Evolutionary conservation across 768 basidiomycete genomes (phyloP), one percentile per base, ranked within the genome.

Genomic region (Krasilnikovozyma curviuscula): DNA sequence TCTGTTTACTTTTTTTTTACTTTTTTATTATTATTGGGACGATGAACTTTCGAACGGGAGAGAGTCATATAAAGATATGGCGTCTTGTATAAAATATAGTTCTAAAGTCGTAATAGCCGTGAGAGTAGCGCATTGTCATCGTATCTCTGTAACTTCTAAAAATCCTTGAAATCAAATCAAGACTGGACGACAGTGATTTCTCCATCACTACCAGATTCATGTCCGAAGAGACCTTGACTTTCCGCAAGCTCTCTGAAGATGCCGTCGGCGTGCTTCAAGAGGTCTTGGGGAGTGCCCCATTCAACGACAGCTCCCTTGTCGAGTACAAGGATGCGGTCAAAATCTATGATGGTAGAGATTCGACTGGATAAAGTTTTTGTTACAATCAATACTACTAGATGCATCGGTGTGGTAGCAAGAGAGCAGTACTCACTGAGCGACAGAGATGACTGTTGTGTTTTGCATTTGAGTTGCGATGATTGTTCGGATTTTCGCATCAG

Each of bases 371-470:
- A 10, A 37, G 24, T 23, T 5, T 12, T 4, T 37, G 18, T 12
- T 37, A n/a, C 23, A 7, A 5, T 10, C 10, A 18, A 7, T 37
- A 5, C 35, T 12, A 7, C 35, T n/a, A n/a, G n/a, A n/a, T n/a
- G n/a, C n/a, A n/a, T n/a, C n/a, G n/a, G n/a, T n/a, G n/a, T n/a
- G n/a, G n/a, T n/a, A n/a, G n/a, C n/a, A n/a, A n/a, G n/a, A n/a
- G n/a, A n/a, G n/a, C n/a, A n/a, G n/a, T n/a, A 23, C 25, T 21
- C 57, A 44, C 31, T 56, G 55, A 10, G 55, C 57, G 40, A 56
- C 51, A 3, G 54, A 51, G 18, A 57, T 27, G 9, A 56, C 49
- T 2, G 54, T 55, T 1, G 31, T 28, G 4, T 49, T 46, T 5
- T 33, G 33, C 13, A 59, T 53, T 13, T 44, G 18, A 1, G 53